These are phyloP conservation scores for Stromatinia cepivora DNA, from an alignment of 2,329 filamentous ascomycete genomes.

Conservation along the genomic window DNA sequence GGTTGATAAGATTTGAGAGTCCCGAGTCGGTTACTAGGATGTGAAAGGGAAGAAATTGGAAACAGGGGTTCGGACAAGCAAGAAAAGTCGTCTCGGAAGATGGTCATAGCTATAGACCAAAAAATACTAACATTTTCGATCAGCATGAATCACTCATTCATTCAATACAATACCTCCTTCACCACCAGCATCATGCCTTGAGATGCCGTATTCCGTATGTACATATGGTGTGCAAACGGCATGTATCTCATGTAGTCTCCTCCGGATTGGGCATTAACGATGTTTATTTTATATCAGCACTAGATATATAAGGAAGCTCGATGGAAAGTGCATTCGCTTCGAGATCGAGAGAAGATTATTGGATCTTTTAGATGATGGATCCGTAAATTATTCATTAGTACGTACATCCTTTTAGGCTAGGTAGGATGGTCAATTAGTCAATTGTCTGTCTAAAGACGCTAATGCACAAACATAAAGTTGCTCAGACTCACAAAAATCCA, in stretches of 20 bases:
- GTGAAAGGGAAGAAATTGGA: not conserved
- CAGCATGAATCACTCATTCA: not conserved
- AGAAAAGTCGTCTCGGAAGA: slow-evolving; percentile 6
- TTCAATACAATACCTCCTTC: not conserved
- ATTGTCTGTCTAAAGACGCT: not conserved
- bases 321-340: slow-evolving; percentile 1
- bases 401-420: not conserved
- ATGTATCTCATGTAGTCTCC: not conserved
- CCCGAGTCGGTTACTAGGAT: slow-evolving; percentile 15
- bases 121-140: no score
- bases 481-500: slow-evolving; percentile 10
- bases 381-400: not conserved
- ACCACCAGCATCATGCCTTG: not conserved
- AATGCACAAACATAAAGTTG: slow-evolving; percentile 14
- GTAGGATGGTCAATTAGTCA: not conserved
- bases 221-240: not conserved
- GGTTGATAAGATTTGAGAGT: slow-evolving; percentile 3
- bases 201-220: slow-evolving; percentile 13
- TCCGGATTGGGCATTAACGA: not conserved
- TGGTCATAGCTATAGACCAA: not conserved
- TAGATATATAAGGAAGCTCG: slow-evolving; percentile 10
- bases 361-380: not conserved
- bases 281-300: slow-evolving; percentile 3
- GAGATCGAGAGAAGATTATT: not conserved
- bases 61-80: slow-evolving; percentile 1